Evolutionary conservation across 139 green algal genomes (phyloP).

Genomic region (Micromonas pusilla): DNA sequence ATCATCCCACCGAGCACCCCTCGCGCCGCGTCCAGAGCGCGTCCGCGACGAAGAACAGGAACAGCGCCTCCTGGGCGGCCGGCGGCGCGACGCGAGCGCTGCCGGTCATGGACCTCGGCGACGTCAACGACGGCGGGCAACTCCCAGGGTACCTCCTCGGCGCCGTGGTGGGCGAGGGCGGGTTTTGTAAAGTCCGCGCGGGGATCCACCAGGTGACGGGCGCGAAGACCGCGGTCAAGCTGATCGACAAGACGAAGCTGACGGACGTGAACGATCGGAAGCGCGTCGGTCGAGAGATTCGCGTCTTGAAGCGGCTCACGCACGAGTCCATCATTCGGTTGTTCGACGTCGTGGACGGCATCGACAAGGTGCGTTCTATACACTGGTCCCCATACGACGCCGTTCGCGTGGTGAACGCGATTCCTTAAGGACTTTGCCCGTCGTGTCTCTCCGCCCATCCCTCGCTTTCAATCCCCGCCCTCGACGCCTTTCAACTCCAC

Average conservation of each 20-base stretch:
- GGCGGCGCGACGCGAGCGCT: too few relatives aligned
- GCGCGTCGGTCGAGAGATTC: slow-evolving; percentile 67
- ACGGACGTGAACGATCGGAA: slow-evolving; percentile 50
- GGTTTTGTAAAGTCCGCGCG: slow-evolving; percentile 66
- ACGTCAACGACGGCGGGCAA: background rate
- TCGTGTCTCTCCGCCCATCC: too few relatives aligned
- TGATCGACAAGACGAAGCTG: slow-evolving; percentile 75
- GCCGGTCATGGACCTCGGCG: background rate
- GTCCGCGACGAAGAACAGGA: too few relatives aligned
- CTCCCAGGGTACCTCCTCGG: slow-evolving; percentile 58
- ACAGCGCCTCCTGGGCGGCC: too few relatives aligned
- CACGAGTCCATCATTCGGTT: slow-evolving; percentile 58
- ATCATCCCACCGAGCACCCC: too few relatives aligned
- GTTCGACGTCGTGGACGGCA: slow-evolving; percentile 67
- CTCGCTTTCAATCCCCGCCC: too few relatives aligned
- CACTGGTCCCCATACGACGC: too few relatives aligned
- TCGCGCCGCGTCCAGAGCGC: too few relatives aligned
- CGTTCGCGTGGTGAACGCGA: too few relatives aligned
- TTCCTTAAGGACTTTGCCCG: too few relatives aligned
- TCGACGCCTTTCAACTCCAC: too few relatives aligned
- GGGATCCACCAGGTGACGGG: slow-evolving; percentile 59
- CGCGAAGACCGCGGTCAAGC: slow-evolving; percentile 70
- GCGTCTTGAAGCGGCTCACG: slow-evolving; percentile 65
- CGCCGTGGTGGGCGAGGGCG: slow-evolving; percentile 70
- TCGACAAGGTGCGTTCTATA: slow-evolving; percentile 48